Conservation (phyloP, 768 basidiomycete species). For the Psilocybe subaeruginosa region DNA sequence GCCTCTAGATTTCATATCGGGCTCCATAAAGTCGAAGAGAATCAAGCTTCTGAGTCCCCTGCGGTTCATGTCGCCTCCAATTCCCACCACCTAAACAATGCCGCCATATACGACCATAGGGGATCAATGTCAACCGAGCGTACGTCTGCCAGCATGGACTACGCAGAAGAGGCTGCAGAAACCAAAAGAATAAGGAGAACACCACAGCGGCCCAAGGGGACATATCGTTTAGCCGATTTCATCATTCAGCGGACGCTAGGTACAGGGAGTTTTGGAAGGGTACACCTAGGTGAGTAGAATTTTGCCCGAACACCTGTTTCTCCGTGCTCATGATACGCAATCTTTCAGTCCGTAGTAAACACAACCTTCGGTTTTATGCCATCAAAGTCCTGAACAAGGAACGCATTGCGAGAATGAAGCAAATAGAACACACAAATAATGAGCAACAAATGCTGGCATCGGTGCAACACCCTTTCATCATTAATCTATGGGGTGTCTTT, state of each 20-base stretch:
- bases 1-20: slow-evolving; percentile 48
- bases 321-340: slow-evolving; percentile 9
- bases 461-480: slow-evolving; percentile 91
- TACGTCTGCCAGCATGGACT: slow-evolving; percentile 48
- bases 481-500: slow-evolving; percentile 96
- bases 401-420: slow-evolving; percentile 89
- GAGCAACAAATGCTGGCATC: slow-evolving; percentile 86
- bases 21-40: slow-evolving; percentile 30
- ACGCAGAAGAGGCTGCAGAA: slow-evolving; percentile 19
- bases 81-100: slow-evolving; percentile 30
- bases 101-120: slow-evolving; percentile 53
- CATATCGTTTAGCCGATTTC: slow-evolving; percentile 77
- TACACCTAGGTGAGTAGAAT: slow-evolving; percentile 70
- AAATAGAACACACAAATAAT: slow-evolving; percentile 96
- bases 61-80: slow-evolving; percentile 33
- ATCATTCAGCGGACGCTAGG: slow-evolving; percentile 84
- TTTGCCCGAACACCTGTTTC: not conserved
- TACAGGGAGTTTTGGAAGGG: slow-evolving; percentile 97
- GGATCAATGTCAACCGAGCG: slow-evolving; percentile 72
- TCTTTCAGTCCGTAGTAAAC: slow-evolving; percentile 79
- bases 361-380: slow-evolving; percentile 95
- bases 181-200: slow-evolving; percentile 21
- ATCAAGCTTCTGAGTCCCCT: slow-evolving; percentile 25
- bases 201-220: slow-evolving; percentile 54
- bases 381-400: slow-evolving; percentile 95